These are phyloP conservation scores for Nadsonia starkeyi-henricii DNA, from an alignment of 1,139 yeast species.

Conservation along the genomic window DNA sequence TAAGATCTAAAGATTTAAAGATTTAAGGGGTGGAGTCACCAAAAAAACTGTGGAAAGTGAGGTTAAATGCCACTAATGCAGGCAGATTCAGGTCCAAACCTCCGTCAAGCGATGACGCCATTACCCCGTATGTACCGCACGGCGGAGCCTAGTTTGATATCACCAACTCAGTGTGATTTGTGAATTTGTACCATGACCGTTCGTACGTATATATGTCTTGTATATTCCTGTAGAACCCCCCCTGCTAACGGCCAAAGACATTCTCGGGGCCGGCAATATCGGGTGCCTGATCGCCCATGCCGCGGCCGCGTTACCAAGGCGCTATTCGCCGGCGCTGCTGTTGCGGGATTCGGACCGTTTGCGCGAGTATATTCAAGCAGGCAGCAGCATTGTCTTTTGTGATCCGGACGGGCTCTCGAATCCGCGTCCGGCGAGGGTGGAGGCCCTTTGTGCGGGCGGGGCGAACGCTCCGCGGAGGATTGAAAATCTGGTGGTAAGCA, in stretches of 20 bases:
- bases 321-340: conserved; percentile 3
- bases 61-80: no score
- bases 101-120: no score
- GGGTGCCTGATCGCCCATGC: neutral
- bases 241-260: neutral
- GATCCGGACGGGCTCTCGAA: neutral
- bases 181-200: neutral
- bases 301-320: neutral
- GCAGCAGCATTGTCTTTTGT: conserved; percentile 6
- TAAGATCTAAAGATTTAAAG: no score
- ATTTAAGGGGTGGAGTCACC: no score
- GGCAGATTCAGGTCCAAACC: no score
- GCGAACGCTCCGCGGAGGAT: conserved; percentile 19
- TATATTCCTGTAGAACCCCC: neutral
- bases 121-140: no score
- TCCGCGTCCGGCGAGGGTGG: conserved; percentile 1
- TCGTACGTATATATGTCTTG: neutral
- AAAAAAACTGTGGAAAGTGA: no score
- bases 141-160: no score
- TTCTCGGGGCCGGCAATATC: neutral
- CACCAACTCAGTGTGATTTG: no score
- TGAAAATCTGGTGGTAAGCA: conserved; percentile 42
- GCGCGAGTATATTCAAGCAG: neutral
- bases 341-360: conserved; percentile 1
- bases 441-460: no score